A percentile compares a stretch with the other conserved stretches of the same genome.
phyloP scores from a whole-genome alignment of 2,329 filamentous ascomycete genomes.

The Colletotrichum sp. region DNA sequence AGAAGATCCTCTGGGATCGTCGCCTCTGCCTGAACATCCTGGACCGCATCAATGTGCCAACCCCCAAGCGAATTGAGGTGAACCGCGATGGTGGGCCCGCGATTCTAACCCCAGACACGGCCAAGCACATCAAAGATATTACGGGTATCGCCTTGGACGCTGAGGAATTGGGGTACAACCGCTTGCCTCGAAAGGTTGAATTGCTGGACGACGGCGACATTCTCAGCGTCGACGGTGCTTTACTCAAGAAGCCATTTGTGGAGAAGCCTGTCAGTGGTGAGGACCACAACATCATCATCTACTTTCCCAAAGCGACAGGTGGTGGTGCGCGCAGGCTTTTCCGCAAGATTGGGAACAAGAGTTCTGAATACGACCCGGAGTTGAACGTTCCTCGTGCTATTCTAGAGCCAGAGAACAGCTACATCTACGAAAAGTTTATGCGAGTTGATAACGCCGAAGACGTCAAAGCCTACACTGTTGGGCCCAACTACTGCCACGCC shows the following conservation, averaged over 20 bases:
- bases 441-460: conserved; percentile 97
- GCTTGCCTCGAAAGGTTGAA: conserved; percentile 71
- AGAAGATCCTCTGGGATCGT: conserved; percentile 95
- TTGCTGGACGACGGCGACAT: conserved; percentile 90
- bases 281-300: conserved; percentile 98
- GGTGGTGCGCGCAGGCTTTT: conserved; percentile 93
- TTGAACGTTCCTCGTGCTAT: conserved; percentile 81
- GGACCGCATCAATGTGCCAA: conserved; percentile 88
- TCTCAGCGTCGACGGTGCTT: conserved; percentile 82
- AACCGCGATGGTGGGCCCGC: conserved; percentile 90
- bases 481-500: conserved; percentile 90
- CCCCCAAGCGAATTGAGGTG: conserved; percentile 86
- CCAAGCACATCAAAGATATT: conserved; percentile 78
- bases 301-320: conserved; percentile 86
- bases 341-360: conserved; percentile 98
- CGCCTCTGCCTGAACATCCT: conserved; percentile 87
- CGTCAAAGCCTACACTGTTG: conserved; percentile 98
- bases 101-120: conserved; percentile 79
- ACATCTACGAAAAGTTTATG: conserved; percentile 97
- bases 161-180: conserved; percentile 59
- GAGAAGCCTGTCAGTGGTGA: conserved; percentile 99
- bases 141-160: conserved; percentile 78
- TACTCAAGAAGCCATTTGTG: conserved; percentile 91
- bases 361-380: conserved; percentile 87
- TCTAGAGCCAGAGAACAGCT: conserved; percentile 81